Evolutionary conservation across 768 basidiomycete species (phyloP), one percentile per base, ranked within the genome.

Genomic region (Collybiopsis confluens): DNA sequence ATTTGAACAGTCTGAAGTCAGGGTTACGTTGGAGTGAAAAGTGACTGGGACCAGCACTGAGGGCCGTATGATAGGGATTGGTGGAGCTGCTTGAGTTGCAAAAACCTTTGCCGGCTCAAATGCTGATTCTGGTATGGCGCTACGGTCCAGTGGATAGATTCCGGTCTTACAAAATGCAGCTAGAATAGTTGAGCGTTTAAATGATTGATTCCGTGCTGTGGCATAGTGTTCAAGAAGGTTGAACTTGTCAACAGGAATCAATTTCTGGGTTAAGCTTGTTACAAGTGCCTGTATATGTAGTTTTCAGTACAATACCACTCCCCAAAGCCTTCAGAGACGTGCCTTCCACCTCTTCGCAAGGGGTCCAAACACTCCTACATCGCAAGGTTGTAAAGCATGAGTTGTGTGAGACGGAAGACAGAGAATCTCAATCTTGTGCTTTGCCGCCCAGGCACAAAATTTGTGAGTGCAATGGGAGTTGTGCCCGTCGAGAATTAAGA

Each of bases 361-460:
- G 0, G 62, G 64, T 1, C 62, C 52, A 49, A 65, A 64, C 23
- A 60, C 52, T 16, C 57, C 58, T 10, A 64, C 61, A 54, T 65
- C 64, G 36, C 46, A 56, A 15, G 45, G 45, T 28, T 45, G 64
- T 1, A 64, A 46, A 13, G 46, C 46, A 42, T 65, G 64, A 1
- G 62, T 64, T 6, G 62, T 63, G 47, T 65, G 64, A 13, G 62
- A 41, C 6, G 64, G 64, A 33, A 61, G 51, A 48, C 64, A 64
- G 23, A 65, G 16, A n/a, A 64, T 30, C 24, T 55, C 46, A 38
- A 65, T 64, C 3, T 52, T 38, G 45, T 61, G 33, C 6, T 52
- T n/a, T 10, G 48, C 41, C 4, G 58, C 55, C 40, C 52, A 64
- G 7, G 56, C 27, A 26, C 53, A 27, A 50, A 65, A 64, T 7